Percentiles rank a stretch among this genome's conserved stretches.
Evolutionary conservation across 108 stramenopile species (phyloP).

Genomic region (Skeletonema marinoi): DNA sequence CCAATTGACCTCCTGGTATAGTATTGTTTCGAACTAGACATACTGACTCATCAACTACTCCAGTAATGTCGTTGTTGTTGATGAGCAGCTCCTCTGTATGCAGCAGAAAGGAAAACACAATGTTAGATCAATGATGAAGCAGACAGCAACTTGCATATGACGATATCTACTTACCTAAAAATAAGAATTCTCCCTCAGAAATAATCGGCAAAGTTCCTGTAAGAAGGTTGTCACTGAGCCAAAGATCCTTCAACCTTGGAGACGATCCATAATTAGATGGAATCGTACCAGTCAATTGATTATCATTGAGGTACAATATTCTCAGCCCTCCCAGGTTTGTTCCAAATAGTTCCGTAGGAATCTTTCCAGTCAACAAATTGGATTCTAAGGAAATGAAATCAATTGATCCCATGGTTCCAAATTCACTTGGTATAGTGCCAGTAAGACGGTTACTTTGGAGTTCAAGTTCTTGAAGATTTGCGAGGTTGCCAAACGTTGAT

Average conservation of each 20-base stretch:
- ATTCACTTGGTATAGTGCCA: constrained; percentile 63
- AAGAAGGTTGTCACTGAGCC: constrained; percentile 57
- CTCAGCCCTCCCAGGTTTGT: constrained; percentile 53
- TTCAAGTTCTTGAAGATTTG: constrained; percentile 52
- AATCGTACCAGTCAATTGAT: constrained; percentile 58
- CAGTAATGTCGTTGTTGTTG: constrained; percentile 47
- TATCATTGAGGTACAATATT: constrained; percentile 55
- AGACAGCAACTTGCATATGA: not conserved
- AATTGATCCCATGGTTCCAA: constrained; percentile 65
- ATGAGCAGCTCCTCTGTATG: constrained; percentile 48
- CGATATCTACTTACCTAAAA: constrained; percentile 31
- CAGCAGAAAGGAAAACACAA: not conserved
- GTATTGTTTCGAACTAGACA: constrained; percentile 47
- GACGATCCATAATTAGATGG: constrained; percentile 55
- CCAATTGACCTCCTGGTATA: constrained; percentile 34
- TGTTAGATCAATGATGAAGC: not conserved
- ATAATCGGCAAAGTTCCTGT: constrained; percentile 59
- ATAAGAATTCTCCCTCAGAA: constrained; percentile 47
- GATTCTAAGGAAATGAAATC: constrained; percentile 50
- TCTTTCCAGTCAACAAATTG: constrained; percentile 66
- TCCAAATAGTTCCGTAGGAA: constrained; percentile 60
- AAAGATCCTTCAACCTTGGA: constrained; percentile 55
- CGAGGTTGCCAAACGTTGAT: constrained; percentile 50
- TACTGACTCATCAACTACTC: constrained; percentile 38
- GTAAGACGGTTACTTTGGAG: constrained; percentile 64